Evolutionary conservation across 2,329 filamentous ascomycete species (phyloP), one percentile per base, ranked within the genome.

Genomic region (Claviceps cyperi): DNA sequence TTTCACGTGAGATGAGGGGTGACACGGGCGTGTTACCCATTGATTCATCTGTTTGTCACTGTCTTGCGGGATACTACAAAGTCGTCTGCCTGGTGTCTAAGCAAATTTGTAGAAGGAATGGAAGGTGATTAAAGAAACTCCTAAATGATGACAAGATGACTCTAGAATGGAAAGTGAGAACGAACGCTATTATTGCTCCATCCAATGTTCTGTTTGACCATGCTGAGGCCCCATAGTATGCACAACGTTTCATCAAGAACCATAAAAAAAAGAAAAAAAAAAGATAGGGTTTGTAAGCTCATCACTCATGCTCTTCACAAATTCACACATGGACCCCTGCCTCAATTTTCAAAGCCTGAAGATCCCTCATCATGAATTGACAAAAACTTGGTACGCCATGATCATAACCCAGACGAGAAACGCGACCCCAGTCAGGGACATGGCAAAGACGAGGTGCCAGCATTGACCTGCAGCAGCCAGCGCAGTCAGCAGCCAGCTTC

Each of bases 381-480:
- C 73, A 67, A 79, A 83, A 9, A 83, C 80, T 54, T 81, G 78
- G 56, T 80, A 78, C 11, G 78, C 75, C 74, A 83, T 82, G 54
- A 82, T 68, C 71, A 83, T 81, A 58, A 83, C 77, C 80, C 80
- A 83, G n/a, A 83, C 59, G 52, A 82, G 61, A 55, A 83, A 83
- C 1, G 81, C 65, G 17, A 64, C 67, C 0, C 80, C 80, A 2
- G 80, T 73, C 22, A 84, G 62, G 17, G 72, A 72, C 60, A 84
- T 80, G 1, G 78, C 73, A 63, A 83, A 84, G 1, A 77, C 76
- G 1, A 81, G 72, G 57, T 80, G 75, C 81, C 81, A 84, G 43
- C 72, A 72, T 63, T 80, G 76, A 61, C 76, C 75, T 78, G 47
- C 36, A 11, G 41, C 19, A 44, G 41, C 8, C 17, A 5, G 2